Evolutionary conservation across 768 basidiomycete genomes (phyloP).

Genomic region (Gelatoporia subvermispora): DNA sequence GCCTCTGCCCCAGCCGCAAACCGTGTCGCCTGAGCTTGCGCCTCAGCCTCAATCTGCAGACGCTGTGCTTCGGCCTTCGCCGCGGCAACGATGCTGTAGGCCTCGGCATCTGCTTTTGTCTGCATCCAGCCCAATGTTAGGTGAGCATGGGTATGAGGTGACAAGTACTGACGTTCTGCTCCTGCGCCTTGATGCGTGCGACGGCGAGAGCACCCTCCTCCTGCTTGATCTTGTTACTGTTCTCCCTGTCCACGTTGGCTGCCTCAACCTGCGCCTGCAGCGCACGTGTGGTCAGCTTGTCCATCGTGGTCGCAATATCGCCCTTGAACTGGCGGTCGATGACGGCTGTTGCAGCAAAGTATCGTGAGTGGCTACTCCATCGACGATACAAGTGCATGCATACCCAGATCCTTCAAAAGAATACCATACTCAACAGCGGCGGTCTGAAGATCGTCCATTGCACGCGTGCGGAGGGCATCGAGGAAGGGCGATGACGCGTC

Average conservation of each 20-base stretch:
- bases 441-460: constrained; percentile 82
- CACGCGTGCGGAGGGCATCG: constrained; percentile 74
- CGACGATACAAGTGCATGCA: constrained; percentile 7
- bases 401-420: constrained; percentile 72
- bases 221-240: constrained; percentile 83
- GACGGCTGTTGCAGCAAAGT: constrained; percentile 46
- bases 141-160: background rate
- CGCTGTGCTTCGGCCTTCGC: constrained; percentile 70
- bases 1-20: constrained; percentile 73
- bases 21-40: constrained; percentile 74
- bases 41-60: constrained; percentile 66
- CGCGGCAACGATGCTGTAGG: constrained; percentile 67
- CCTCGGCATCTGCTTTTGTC: constrained; percentile 72
- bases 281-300: constrained; percentile 78
- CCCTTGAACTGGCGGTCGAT: constrained; percentile 88
- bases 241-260: constrained; percentile 82
- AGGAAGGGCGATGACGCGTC: constrained; percentile 78
- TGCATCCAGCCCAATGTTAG: constrained; percentile 15
- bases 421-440: constrained; percentile 85
- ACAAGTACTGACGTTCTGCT: constrained; percentile 38
- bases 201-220: constrained; percentile 78
- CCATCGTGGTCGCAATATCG: constrained; percentile 81
- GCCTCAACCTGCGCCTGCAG: constrained; percentile 86
- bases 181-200: constrained; percentile 69
- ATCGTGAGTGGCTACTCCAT: background rate